Conservation (phyloP, 1,139 yeast genomes). For the Blastobotrys apis region DNA sequence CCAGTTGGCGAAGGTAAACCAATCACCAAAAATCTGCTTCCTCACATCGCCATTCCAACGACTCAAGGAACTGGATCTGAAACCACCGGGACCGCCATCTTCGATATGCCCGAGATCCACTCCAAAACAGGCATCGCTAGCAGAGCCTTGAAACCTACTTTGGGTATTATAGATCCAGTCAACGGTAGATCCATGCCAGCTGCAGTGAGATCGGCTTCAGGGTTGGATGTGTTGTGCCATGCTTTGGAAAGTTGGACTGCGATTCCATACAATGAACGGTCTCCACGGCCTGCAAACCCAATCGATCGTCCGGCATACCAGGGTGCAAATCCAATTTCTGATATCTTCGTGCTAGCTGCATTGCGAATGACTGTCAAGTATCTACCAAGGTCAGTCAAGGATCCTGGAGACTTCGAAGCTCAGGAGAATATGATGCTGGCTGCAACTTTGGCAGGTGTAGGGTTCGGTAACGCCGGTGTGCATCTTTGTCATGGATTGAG, state of each 20-base stretch:
- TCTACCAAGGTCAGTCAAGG: constrained; percentile 38
- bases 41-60: constrained; percentile 43
- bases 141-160: constrained; percentile 38
- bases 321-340: constrained; percentile 43
- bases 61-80: constrained; percentile 47
- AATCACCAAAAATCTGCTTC: constrained; percentile 33
- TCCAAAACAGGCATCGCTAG: constrained; percentile 42
- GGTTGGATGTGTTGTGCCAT: constrained; percentile 45
- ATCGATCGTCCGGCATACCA: constrained; percentile 41
- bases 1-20: constrained; percentile 42
- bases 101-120: constrained; percentile 33
- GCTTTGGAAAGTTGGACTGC: constrained; percentile 44
- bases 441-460: constrained; percentile 42
- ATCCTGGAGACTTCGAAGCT: constrained; percentile 39
- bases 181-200: constrained; percentile 43
- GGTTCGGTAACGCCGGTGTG: constrained; percentile 43
- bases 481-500: constrained; percentile 42
- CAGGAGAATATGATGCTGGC: constrained; percentile 40
- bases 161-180: constrained; percentile 42
- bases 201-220: constrained; percentile 42
- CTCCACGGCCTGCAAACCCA: constrained; percentile 40
- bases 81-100: constrained; percentile 43
- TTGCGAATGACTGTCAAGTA: constrained; percentile 38
- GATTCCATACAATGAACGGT: constrained; percentile 39
- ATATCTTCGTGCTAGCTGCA: constrained; percentile 40